Base-by-base conservation (phyloP, 345 rosid species). In the Aquilaria malaccensis region DNA sequence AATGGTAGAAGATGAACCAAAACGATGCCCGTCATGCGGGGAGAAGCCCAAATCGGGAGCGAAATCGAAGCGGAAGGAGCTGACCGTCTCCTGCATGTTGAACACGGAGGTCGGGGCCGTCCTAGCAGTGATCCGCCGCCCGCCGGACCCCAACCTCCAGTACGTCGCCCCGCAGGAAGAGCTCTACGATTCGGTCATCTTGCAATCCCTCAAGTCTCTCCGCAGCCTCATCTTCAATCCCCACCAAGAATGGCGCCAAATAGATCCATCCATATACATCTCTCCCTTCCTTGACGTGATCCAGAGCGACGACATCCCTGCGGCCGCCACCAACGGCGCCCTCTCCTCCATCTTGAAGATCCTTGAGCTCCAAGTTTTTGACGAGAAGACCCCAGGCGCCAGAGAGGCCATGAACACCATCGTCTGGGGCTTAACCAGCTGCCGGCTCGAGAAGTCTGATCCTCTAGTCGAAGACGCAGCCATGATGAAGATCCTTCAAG, bases 61-160 rank as follows among this genome's bases (percentile, higher is more conserved):
- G 15, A 73, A 59, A 66, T 61, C 70, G 56, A 75, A 65, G 52
- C 72, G 88, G 63, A 87, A 78, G 73, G 85, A 85, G 70, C 66
- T 84, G 0, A 89, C 85, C 11, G 64, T 88, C 56, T 88, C 97
- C 0, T 93, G 96, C 79, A 93, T 93, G 97, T 76, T 93, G 50
- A 93, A 86, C 83, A 85, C 98, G 0, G 98, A 93, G 66, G 89
- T 93, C 1, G 91, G 92, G 0, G 93, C 97, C 7, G 80, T 93
- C 58, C 85, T 93, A 0, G 95, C 95, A 0, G 88, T 87, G 45
- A 76, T 93, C 30, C 83, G 97, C 32, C 77, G 97, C 2, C 96
- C 96, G 2, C 22, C 66, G 0, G 78, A 78, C 55, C 67, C 75
- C 2, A 13, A 74, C 14, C 51, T 60, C 52, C 74, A 69, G 10